These are phyloP conservation scores for Hansenula sp. DNA, from an alignment of 1,139 yeast species.

Conservation along the genomic window DNA sequence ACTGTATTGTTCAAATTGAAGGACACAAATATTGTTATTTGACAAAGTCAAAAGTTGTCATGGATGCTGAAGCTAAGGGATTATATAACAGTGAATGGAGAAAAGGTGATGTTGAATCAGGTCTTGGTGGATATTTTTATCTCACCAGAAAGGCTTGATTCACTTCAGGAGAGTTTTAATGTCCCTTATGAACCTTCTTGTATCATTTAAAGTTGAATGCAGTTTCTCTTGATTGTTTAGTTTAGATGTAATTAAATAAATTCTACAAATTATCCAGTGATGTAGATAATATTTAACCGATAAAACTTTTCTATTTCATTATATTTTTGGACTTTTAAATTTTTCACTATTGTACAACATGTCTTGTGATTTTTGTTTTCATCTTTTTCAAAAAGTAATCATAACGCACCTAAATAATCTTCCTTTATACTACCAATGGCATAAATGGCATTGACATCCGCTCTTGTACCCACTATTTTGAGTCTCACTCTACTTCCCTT, in stretches of 20 bases:
- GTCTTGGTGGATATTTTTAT: constrained; percentile 28
- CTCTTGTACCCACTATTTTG: constrained; percentile 94
- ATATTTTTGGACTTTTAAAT: too few relatives aligned
- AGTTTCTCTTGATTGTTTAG: too few relatives aligned
- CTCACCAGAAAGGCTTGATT: background rate
- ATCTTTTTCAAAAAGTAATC: constrained; percentile 1
- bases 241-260: too few relatives aligned
- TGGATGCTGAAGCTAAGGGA: constrained; percentile 30
- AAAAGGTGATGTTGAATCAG: constrained; percentile 23
- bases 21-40: constrained; percentile 26
- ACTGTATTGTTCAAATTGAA: constrained; percentile 42
- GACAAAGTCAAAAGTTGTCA: constrained; percentile 29
- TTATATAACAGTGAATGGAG: constrained; percentile 28
- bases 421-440: constrained; percentile 98
- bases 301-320: too few relatives aligned
- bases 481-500: constrained; percentile 92
- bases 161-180: too few relatives aligned
- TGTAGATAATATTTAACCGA: too few relatives aligned
- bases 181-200: too few relatives aligned
- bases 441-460: constrained; percentile 94
- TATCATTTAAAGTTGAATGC: too few relatives aligned
- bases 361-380: too few relatives aligned
- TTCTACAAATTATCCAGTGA: too few relatives aligned
- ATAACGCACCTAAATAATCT: constrained; percentile 82
- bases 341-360: background rate